A percentile compares a stretch with the other conserved stretches of the same genome.
These are phyloP conservation scores for Termitomyces sp. DNA, from an alignment of 768 basidiomycete species.

Conservation along the genomic window DNA sequence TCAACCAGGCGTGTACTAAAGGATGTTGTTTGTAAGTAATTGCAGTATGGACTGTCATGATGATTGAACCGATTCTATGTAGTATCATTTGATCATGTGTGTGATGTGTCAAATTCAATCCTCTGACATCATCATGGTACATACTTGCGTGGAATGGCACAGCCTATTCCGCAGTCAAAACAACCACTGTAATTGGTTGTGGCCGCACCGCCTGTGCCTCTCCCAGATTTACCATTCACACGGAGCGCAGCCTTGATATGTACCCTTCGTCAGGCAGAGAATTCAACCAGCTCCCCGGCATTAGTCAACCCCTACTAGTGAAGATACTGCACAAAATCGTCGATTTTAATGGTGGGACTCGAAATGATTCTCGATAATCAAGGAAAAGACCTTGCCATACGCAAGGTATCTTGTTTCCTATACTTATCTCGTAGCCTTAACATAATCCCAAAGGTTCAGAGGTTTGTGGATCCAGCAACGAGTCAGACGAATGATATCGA, in stretches of 20 bases:
- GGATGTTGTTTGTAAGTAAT: too few relatives aligned
- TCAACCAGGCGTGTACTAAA: too few relatives aligned
- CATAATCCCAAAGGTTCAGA: not conserved
- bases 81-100: not conserved
- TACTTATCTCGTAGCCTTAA: not conserved
- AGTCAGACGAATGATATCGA: not conserved
- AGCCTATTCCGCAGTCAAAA: not conserved
- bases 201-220: not conserved
- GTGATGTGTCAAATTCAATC: too few relatives aligned
- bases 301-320: not conserved
- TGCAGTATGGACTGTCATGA: too few relatives aligned
- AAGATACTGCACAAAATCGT: not conserved
- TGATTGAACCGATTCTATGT: too few relatives aligned
- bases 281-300: not conserved
- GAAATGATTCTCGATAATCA: slow-evolving; percentile 9
- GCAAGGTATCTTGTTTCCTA: not conserved
- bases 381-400: not conserved
- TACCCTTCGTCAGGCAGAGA: not conserved
- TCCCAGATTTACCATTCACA: not conserved
- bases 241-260: slow-evolving; percentile 6
- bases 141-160: not conserved
- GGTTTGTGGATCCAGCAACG: not conserved
- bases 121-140: not conserved
- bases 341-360: not conserved
- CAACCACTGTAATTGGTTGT: not conserved